A percentile compares a stretch with the other conserved stretches of the same genome.
phyloP scores from a whole-genome alignment of 2,329 filamentous ascomycete species.

The Endothia cerciana region DNA sequence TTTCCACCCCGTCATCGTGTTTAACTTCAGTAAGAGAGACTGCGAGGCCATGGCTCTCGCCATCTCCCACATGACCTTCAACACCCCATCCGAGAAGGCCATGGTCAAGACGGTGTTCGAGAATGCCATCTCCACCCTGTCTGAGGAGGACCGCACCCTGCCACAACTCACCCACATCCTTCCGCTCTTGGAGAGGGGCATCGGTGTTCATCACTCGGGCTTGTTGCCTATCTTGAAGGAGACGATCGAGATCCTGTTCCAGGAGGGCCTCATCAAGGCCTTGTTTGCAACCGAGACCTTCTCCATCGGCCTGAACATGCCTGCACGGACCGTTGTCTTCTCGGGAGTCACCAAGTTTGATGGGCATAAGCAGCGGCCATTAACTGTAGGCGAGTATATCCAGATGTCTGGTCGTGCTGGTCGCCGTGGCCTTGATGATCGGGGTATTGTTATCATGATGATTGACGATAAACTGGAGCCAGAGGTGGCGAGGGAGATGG shows the following conservation, averaged over 20 bases:
- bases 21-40: conserved; percentile 98
- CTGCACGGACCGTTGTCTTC: conserved; percentile 98
- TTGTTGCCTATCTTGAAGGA: conserved; percentile 95
- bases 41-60: conserved; percentile 89
- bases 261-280: conserved; percentile 97
- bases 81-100: conserved; percentile 91
- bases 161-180: conserved; percentile 91
- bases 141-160: conserved; percentile 85
- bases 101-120: conserved; percentile 95
- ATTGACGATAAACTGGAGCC: conserved; percentile 96
- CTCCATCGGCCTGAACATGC: conserved; percentile 98
- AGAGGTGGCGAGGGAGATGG: conserved; percentile 89
- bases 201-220: conserved; percentile 96
- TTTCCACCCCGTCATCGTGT: conserved; percentile 97
- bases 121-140: conserved; percentile 89
- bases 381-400: conserved; percentile 95
- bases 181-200: conserved; percentile 85
- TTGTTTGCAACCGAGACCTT: conserved; percentile 98
- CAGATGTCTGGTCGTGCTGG: conserved; percentile 98
- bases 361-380: conserved; percentile 76
- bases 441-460: conserved; percentile 99
- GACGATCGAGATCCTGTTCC: conserved; percentile 98
- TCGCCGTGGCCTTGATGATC: conserved; percentile 93
- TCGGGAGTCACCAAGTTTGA: conserved; percentile 96
- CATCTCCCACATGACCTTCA: conserved; percentile 88